These are phyloP conservation scores for Leishmania tarentolae DNA, from an alignment of 208 protist species.

Conservation along the genomic window DNA sequence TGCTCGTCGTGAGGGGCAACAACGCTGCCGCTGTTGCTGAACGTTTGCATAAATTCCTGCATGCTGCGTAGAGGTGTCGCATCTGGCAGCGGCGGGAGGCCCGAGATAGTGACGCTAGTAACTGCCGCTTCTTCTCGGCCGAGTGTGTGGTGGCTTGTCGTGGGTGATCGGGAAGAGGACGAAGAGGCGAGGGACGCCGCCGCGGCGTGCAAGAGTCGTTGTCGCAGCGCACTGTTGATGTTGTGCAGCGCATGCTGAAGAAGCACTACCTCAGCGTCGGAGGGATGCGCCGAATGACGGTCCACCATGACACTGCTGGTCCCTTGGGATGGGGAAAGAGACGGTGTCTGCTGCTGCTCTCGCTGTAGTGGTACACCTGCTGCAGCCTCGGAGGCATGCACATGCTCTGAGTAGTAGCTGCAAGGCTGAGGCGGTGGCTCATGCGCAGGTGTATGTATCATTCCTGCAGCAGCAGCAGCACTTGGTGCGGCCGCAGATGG, in stretches of 20 bases:
- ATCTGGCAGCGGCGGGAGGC: slow-evolving; percentile 21
- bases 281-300: slow-evolving; percentile 24
- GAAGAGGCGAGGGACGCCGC: slow-evolving; percentile 24
- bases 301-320: neutral
- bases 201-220: slow-evolving; percentile 32
- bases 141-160: slow-evolving; percentile 7
- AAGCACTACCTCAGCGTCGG: slow-evolving; percentile 40
- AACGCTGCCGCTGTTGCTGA: no score
- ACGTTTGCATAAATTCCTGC: neutral
- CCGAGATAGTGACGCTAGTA: slow-evolving; percentile 5
- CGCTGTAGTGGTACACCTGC: neutral
- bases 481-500: neutral
- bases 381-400: neutral
- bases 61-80: slow-evolving; percentile 25
- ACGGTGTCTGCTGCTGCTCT: neutral
- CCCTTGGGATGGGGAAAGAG: neutral
- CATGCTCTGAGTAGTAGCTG: neutral
- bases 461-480: slow-evolving; percentile 1
- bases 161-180: slow-evolving; percentile 16
- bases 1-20: neutral
- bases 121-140: slow-evolving; percentile 1
- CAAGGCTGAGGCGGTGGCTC: neutral
- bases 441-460: slow-evolving; percentile 5
- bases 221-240: slow-evolving; percentile 29
- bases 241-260: slow-evolving; percentile 32